phyloP scores from a whole-genome alignment of 768 basidiomycete genomes.

The Russula brevipes region DNA sequence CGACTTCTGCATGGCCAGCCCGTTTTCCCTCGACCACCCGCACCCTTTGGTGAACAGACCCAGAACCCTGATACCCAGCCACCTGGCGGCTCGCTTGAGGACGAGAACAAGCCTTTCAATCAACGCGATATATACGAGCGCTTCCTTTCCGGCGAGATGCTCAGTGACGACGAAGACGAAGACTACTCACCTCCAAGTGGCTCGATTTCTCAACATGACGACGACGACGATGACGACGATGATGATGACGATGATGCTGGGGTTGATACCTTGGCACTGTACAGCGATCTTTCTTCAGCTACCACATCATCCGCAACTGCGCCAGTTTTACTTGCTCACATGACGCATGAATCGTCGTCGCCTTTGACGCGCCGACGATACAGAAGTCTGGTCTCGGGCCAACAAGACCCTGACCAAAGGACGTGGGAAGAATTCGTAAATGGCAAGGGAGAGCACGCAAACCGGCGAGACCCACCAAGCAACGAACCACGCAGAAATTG shows the following conservation, averaged over 20 bases:
- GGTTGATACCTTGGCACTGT: conserved; percentile 38
- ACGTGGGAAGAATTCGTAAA: conserved; percentile 32
- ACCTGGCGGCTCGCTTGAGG: neutral
- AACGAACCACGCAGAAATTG: conserved; percentile 40
- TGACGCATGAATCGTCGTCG: conserved; percentile 40
- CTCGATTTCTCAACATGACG: conserved; percentile 14
- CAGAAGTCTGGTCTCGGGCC: conserved; percentile 33
- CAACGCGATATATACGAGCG: conserved; percentile 45
- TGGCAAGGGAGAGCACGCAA: conserved; percentile 29
- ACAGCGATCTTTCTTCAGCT: conserved; percentile 47
- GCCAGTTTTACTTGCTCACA: conserved; percentile 51
- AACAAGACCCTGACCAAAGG: conserved; percentile 21
- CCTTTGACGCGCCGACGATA: conserved; percentile 50
- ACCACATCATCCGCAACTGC: conserved; percentile 34
- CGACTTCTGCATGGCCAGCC: conserved; percentile 19
- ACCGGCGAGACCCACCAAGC: conserved; percentile 5
- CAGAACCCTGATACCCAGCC: neutral
- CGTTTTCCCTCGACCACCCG: neutral
- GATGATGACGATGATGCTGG: conserved; percentile 1
- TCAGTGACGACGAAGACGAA: conserved; percentile 46
- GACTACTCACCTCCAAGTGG: conserved; percentile 31
- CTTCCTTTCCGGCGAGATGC: conserved; percentile 55
- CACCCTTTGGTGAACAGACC: neutral
- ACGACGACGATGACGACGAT: conserved; percentile 31
- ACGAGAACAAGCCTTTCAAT: conserved; percentile 23